Evolutionary conservation across 148 eudicot species (phyloP).

Genomic region (Chenopodium quinoa): DNA sequence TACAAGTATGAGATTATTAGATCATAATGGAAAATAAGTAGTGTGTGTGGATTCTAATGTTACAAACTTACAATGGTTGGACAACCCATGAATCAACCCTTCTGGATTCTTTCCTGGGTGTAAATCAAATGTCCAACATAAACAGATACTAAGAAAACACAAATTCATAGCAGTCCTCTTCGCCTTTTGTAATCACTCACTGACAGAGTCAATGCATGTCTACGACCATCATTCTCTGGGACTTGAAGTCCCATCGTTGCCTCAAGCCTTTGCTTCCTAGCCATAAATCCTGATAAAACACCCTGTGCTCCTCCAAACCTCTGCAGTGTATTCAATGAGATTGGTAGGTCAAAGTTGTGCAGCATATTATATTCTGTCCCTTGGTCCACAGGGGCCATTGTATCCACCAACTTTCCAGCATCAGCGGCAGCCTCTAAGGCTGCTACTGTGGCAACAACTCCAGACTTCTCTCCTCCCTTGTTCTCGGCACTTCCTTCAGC

Average conservation of each 20-base stretch:
- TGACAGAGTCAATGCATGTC: conserved; percentile 79
- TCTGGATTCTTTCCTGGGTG: neutral
- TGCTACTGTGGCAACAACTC: conserved; percentile 68
- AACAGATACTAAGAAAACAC: neutral
- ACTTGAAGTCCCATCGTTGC: conserved; percentile 67
- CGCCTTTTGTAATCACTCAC: conserved; percentile 95
- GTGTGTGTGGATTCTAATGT: conserved; percentile 20
- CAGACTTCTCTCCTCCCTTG: conserved; percentile 31
- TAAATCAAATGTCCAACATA: neutral
- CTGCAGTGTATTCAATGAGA: conserved; percentile 68
- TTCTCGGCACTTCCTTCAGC: conserved; percentile 25
- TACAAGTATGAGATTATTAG: conserved; percentile 1
- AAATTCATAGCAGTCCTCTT: conserved; percentile 67
- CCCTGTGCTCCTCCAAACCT: conserved; percentile 79
- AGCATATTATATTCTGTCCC: conserved; percentile 72
- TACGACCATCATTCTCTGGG: conserved; percentile 89
- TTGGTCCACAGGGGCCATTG: conserved; percentile 84
- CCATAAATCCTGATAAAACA: conserved; percentile 76
- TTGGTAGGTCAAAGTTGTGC: conserved; percentile 82
- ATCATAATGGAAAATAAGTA: conserved; percentile 5
- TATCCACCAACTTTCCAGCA: conserved; percentile 93
- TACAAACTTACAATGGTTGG: conserved; percentile 25
- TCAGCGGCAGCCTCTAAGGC: conserved; percentile 91
- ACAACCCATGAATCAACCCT: conserved; percentile 5
- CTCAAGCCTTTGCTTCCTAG: conserved; percentile 81